Conservation (phyloP, 1,284 basidiomycete species). For the Boletus chippewaensis region DNA sequence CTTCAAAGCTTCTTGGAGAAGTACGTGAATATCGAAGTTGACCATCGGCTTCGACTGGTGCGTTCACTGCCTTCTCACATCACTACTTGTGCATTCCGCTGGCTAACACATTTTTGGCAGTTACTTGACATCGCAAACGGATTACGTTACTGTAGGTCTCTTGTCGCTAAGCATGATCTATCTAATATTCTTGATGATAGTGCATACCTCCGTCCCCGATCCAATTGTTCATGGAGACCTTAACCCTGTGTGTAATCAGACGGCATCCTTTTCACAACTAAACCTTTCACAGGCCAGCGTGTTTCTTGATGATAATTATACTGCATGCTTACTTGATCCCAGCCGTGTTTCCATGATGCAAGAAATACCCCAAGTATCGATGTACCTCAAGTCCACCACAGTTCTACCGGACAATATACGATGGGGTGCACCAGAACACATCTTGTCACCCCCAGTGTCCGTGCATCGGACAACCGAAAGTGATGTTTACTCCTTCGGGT, state of each 20-base stretch:
- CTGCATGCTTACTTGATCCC: constrained; percentile 1
- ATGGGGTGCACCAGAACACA: constrained; percentile 8
- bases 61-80: too few species aligned
- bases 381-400: neutral
- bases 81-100: too few species aligned
- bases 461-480: neutral
- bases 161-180: too few species aligned
- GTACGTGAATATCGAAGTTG: too few species aligned
- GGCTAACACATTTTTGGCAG: neutral
- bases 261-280: neutral
- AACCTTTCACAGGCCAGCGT: neutral
- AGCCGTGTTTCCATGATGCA: neutral
- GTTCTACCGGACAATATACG: neutral
- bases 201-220: too few species aligned
- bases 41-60: too few species aligned
- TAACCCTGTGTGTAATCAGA: neutral
- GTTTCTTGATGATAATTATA: constrained; percentile 2
- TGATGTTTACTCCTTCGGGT: constrained; percentile 12
- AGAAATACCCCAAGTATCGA: neutral
- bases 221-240: constrained; percentile 4
- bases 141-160: too few species aligned
- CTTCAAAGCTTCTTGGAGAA: too few species aligned
- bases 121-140: neutral
- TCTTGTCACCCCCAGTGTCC: neutral
- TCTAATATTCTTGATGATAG: too few species aligned